Percentiles rank a stretch among this genome's conserved stretches.
Evolutionary conservation across 2,329 filamentous ascomycete species (phyloP).

Genomic region (Fusarium sp.): DNA sequence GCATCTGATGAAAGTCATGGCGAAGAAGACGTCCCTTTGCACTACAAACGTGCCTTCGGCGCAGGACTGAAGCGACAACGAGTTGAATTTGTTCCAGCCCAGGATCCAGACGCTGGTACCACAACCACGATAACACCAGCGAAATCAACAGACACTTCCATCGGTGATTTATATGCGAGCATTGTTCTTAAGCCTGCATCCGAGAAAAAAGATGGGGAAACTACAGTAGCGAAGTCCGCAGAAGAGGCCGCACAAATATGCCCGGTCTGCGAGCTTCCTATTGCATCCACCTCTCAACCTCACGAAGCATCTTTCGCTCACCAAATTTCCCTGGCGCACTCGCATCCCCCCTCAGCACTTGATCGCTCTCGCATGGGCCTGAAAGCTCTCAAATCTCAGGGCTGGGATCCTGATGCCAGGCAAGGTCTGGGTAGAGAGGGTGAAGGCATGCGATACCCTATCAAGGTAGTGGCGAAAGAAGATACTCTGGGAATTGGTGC

Average conservation of each 20-base stretch:
- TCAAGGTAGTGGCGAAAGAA: conserved; percentile 80
- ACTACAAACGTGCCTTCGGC: conserved; percentile 69
- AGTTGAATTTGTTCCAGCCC: conserved; percentile 72
- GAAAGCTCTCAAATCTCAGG: conserved; percentile 74
- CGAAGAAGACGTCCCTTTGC: conserved; percentile 66
- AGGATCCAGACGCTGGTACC: conserved; percentile 55
- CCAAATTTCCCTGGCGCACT: conserved; percentile 78
- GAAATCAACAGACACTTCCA: conserved; percentile 37
- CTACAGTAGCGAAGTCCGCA: conserved; percentile 39
- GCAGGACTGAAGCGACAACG: conserved; percentile 68
- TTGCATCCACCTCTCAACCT: conserved; percentile 52
- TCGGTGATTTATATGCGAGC: conserved; percentile 75
- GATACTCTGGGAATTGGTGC: conserved; percentile 82
- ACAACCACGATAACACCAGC: conserved; percentile 38
- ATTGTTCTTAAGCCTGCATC: conserved; percentile 68
- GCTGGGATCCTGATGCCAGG: conserved; percentile 82
- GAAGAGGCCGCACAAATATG: conserved; percentile 49
- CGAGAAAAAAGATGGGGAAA: conserved; percentile 12
- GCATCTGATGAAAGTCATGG: conserved; percentile 51
- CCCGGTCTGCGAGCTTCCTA: conserved; percentile 55
- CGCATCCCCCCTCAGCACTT: conserved; percentile 79
- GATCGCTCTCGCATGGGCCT: conserved; percentile 80
- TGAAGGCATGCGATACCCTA: conserved; percentile 81
- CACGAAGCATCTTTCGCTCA: conserved; percentile 79
- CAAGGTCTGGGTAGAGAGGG: conserved; percentile 79